Conservation (phyloP, 768 basidiomycete species). For the Leccinum broughii region DNA sequence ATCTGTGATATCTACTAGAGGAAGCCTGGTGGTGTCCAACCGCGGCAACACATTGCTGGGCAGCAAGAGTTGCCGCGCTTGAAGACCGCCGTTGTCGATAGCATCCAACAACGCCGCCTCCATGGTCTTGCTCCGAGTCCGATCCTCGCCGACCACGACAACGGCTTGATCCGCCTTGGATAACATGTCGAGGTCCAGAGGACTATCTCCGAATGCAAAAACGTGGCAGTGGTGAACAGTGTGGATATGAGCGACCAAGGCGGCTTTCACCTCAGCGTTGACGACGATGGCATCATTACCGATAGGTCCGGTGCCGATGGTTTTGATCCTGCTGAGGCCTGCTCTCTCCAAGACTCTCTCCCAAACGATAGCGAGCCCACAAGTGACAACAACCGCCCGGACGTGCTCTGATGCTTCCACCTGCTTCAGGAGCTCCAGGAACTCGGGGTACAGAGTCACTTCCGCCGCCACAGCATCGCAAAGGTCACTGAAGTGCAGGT, state of each 20-base stretch:
- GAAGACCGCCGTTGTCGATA: constrained; percentile 15
- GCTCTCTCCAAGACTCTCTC: constrained; percentile 17
- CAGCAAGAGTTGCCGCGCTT: constrained; percentile 15
- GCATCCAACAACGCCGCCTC: constrained; percentile 13
- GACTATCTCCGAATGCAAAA: constrained; percentile 16
- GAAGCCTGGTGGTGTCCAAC: constrained; percentile 18
- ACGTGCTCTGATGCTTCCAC: constrained; percentile 20
- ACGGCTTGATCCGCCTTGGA: constrained; percentile 17
- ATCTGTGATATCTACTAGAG: constrained; percentile 17
- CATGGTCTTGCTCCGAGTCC: constrained; percentile 15
- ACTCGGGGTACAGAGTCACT: constrained; percentile 18
- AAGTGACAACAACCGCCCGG: constrained; percentile 16
- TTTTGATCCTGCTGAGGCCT: constrained; percentile 17
- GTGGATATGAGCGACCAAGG: constrained; percentile 15
- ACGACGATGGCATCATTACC: constrained; percentile 11
- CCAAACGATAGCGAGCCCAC: constrained; percentile 11
- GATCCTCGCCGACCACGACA: constrained; percentile 16
- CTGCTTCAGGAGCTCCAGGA: constrained; percentile 19
- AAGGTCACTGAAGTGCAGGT: constrained; percentile 14
- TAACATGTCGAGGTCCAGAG: constrained; percentile 16
- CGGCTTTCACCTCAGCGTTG: constrained; percentile 17
- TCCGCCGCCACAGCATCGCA: constrained; percentile 15
- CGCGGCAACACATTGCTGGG: constrained; percentile 14
- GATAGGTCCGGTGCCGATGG: constrained; percentile 12
- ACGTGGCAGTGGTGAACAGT: constrained; percentile 14